These are phyloP conservation scores for Cryptosporidium baileyi DNA, from an alignment of 169 alveolate species.

Conservation along the genomic window DNA sequence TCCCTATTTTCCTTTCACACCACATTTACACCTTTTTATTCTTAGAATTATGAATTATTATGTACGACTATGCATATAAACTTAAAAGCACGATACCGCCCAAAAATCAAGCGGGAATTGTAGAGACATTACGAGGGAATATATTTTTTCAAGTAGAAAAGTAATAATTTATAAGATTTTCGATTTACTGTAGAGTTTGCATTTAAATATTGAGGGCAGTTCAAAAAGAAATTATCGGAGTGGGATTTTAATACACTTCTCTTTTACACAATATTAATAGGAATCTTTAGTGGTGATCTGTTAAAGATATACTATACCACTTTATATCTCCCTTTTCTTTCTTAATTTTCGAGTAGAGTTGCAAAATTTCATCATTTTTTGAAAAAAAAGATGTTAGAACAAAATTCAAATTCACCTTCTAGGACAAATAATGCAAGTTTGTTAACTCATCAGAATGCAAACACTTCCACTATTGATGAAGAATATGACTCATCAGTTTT, in stretches of 20 bases:
- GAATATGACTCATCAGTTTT: conserved; percentile 17
- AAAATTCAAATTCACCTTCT: background rate
- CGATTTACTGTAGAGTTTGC: background rate
- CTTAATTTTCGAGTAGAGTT: no score
- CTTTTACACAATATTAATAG: no score
- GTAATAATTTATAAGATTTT: background rate
- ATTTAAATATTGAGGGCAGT: background rate
- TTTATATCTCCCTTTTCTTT: no score
- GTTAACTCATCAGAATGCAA: background rate
- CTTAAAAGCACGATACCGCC: conserved; percentile 53
- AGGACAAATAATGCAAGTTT: background rate
- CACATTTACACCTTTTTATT: conserved; percentile 50
- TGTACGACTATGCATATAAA: conserved; percentile 4
- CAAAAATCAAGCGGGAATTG: conserved; percentile 16
- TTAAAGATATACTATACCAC: no score
- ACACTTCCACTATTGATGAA: background rate
- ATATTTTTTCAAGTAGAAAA: background rate
- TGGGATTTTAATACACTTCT: background rate
- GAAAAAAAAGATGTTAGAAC: background rate
- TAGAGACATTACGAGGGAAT: conserved; percentile 8
- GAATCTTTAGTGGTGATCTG: no score
- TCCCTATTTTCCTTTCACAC: conserved; percentile 60
- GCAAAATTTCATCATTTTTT: no score
- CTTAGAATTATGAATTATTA: no score
- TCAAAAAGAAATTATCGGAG: background rate